Conservation (phyloP, 352 stramenopile species). For the Globisporangium cystogenes region DNA sequence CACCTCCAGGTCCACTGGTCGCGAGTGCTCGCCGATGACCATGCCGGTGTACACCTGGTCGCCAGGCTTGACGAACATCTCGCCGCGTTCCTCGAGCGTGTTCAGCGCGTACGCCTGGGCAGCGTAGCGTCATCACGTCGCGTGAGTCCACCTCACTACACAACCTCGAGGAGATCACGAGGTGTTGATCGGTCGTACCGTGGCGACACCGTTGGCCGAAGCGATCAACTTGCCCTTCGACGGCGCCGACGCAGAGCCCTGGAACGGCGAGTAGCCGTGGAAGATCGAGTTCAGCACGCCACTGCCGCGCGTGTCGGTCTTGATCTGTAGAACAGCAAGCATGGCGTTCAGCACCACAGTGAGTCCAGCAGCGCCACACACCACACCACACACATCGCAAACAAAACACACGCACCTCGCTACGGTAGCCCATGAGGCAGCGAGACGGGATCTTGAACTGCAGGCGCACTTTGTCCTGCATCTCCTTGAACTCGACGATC, state of each 20-base stretch:
- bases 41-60: slow-evolving; percentile 97
- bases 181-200: slow-evolving; percentile 18
- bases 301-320: slow-evolving; percentile 93
- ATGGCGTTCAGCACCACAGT: not conserved
- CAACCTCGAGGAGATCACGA: not conserved
- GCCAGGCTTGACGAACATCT: slow-evolving; percentile 94
- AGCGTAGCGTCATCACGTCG: not conserved
- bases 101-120: slow-evolving; percentile 89
- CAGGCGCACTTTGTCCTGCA: slow-evolving; percentile 91
- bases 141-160: not conserved
- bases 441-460: slow-evolving; percentile 96
- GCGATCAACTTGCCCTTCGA: slow-evolving; percentile 86
- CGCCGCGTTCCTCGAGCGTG: slow-evolving; percentile 89
- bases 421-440: slow-evolving; percentile 96
- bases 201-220: slow-evolving; percentile 61
- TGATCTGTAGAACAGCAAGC: slow-evolving; percentile 62
- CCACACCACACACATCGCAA: not conserved
- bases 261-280: slow-evolving; percentile 91
- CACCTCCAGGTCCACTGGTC: slow-evolving; percentile 94
- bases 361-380: not conserved
- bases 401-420: slow-evolving; percentile 31
- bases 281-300: slow-evolving; percentile 97
- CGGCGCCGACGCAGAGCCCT: slow-evolving; percentile 59
- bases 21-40: slow-evolving; percentile 97
- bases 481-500: slow-evolving; percentile 89